phyloP scores from a whole-genome alignment of 305 asterid species.

The Fraxinus velutina region DNA sequence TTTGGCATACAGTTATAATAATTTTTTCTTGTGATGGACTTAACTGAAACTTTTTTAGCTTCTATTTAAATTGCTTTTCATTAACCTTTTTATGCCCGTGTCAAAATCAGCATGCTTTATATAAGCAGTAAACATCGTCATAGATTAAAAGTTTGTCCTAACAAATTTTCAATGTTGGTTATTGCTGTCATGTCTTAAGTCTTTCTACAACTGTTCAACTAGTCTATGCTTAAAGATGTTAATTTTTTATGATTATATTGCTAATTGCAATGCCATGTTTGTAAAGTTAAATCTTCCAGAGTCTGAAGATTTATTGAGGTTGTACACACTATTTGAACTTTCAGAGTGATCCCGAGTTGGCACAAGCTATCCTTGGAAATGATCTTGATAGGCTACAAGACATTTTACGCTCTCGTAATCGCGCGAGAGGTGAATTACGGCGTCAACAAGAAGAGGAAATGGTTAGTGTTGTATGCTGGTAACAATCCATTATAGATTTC shows the following conservation, averaged over 20 bases:
- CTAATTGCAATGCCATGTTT: neutral
- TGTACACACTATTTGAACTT: constrained; percentile 31
- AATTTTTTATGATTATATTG: neutral
- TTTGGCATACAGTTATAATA: neutral
- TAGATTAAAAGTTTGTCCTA: neutral
- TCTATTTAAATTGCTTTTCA: neutral
- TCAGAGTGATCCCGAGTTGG: constrained; percentile 91
- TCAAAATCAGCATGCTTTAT: neutral
- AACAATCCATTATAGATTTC: constrained; percentile 10
- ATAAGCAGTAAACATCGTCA: neutral
- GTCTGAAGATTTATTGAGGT: constrained; percentile 14
- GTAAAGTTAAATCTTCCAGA: neutral
- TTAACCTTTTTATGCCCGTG: neutral
- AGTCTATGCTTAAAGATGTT: neutral
- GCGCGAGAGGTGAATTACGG: constrained; percentile 57
- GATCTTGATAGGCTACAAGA: constrained; percentile 83
- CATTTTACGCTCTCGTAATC: constrained; percentile 64
- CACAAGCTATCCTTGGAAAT: constrained; percentile 85
- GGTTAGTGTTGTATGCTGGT: constrained; percentile 44
- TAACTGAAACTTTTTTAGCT: neutral
- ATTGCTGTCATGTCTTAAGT: neutral
- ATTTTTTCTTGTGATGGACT: neutral
- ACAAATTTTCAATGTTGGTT: neutral
- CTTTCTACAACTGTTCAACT: neutral
- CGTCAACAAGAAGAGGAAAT: constrained; percentile 85